These are phyloP conservation scores for Fusarium cicatricum DNA, from an alignment of 2,329 filamentous ascomycete species.

Conservation along the genomic window DNA sequence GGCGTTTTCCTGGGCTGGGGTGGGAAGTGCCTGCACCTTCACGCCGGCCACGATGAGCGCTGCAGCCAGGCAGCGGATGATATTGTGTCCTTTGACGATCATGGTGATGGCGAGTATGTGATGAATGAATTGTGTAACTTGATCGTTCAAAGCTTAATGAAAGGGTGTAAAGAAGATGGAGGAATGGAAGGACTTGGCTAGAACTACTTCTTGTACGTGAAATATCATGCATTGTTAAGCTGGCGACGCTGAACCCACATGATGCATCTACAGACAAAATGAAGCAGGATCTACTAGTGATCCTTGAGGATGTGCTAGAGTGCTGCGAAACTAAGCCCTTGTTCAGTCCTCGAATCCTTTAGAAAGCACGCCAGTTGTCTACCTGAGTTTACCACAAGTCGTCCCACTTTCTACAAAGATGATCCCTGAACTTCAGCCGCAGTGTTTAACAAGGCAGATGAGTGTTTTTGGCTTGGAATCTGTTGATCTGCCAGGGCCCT, in stretches of 20 bases:
- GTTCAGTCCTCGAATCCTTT: too few relatives aligned
- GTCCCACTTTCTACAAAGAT: too few relatives aligned
- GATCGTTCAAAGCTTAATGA: neutral
- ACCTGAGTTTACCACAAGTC: too few relatives aligned
- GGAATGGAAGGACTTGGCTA: neutral
- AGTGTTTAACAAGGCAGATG: too few relatives aligned
- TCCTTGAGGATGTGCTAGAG: neutral
- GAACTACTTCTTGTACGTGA: too few relatives aligned
- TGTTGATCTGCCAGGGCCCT: too few relatives aligned
- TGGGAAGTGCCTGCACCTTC: constrained; percentile 6
- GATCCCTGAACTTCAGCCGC: too few relatives aligned
- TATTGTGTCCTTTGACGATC: neutral
- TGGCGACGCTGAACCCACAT: neutral
- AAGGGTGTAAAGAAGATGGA: neutral
- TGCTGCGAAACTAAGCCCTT: neutral
- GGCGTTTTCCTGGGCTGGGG: neutral
- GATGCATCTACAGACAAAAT: neutral
- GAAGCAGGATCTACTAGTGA: neutral
- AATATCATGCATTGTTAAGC: too few relatives aligned
- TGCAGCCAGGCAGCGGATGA: neutral
- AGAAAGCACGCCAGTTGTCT: too few relatives aligned
- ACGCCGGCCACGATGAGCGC: constrained; percentile 3
- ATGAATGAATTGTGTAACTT: neutral
- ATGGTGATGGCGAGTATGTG: neutral
- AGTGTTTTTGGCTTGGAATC: too few relatives aligned